Base-by-base conservation (phyloP, 2,329 filamentous ascomycete species). In the Aureobasidium sp. region DNA sequence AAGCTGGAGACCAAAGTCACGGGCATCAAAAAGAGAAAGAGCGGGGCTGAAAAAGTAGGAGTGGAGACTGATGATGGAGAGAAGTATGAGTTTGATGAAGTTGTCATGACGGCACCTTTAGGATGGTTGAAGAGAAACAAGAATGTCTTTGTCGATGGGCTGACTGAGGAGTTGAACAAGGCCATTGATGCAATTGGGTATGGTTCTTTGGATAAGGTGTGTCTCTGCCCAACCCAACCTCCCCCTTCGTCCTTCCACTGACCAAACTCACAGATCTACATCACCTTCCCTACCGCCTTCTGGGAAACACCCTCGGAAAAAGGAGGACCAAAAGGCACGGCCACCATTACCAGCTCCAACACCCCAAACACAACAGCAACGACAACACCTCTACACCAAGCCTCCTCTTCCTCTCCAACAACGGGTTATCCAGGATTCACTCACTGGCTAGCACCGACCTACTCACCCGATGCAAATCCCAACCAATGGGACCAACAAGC, bases 391-490 rank as follows among this genome's bases (percentile, higher is more conserved):
- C 57, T 74, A 9, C 73, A 76, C 63, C 71, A 68, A 61, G 27
- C 64, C 41, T 29, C 63, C 65, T 60, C 66, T 27, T 62, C 64
- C 5, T 64, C 62, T 39, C 58, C 61, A 66, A 73, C 34, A 72
- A 71, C 76, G 37, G 75, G 76, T 49, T 77, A 83, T 39, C 81
- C 86, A 5, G 85, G 87, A 27, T 92, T 93, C 73, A 86, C 85
- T 47, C 86, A 91, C 70, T 95, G 90, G 82, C 81, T 91, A 39
- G 76, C 84, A 0, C 91, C 91, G 2, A 74, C 71, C 1, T 95
- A 96, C 0, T 65, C 77, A 0, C 76, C 82, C 56, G 9, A 12
- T 9, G 82, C 84, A 1, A 87, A 88, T 67, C 82, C 85, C 1
- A 68, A 80, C 6, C 75, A 79, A 64, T 94, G 90, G 89, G 67